Evolutionary conservation across 2,329 filamentous ascomycete species (phyloP).

Genomic region (Cordyceps farinosa): DNA sequence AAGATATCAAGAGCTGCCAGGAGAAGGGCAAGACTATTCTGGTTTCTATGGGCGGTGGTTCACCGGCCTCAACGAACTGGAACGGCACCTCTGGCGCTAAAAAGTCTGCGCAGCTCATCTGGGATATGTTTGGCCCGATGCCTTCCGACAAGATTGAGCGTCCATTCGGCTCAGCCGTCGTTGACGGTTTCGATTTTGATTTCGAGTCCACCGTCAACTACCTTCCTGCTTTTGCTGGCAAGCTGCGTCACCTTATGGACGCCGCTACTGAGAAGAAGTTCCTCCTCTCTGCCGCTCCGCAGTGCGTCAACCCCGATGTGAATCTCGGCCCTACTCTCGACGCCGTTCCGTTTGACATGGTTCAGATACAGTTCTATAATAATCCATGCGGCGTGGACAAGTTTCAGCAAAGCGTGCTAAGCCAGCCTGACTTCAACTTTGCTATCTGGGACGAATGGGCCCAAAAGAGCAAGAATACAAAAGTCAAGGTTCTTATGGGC

Average conservation of each 20-base stretch:
- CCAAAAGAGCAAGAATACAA: slow-evolving; percentile 51
- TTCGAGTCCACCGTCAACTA: slow-evolving; percentile 60
- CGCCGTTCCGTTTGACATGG: slow-evolving; percentile 54
- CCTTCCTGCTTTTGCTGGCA: slow-evolving; percentile 57
- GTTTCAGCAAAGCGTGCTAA: slow-evolving; percentile 41
- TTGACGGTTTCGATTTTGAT: slow-evolving; percentile 77
- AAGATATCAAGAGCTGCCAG: slow-evolving; percentile 54
- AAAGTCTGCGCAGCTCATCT: slow-evolving; percentile 58
- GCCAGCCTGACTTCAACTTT: slow-evolving; percentile 58
- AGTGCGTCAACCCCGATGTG: slow-evolving; percentile 63
- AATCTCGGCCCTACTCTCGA: slow-evolving; percentile 55
- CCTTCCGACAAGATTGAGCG: slow-evolving; percentile 45
- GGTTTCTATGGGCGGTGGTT: slow-evolving; percentile 67
- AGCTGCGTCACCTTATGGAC: slow-evolving; percentile 55
- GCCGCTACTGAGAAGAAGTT: slow-evolving; percentile 46
- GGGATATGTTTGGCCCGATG: slow-evolving; percentile 66
- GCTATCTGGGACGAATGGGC: slow-evolving; percentile 64
- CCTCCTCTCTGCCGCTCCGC: slow-evolving; percentile 64
- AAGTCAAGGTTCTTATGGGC: slow-evolving; percentile 60
- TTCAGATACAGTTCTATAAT: slow-evolving; percentile 67
- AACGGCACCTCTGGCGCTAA: slow-evolving; percentile 46
- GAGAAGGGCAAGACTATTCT: slow-evolving; percentile 63
- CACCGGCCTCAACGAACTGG: slow-evolving; percentile 67
- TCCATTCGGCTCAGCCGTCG: slow-evolving; percentile 61
- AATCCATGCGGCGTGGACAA: slow-evolving; percentile 59